Evolutionary conservation across 768 basidiomycete genomes (phyloP).

Genomic region (Tricholomella constricta): DNA sequence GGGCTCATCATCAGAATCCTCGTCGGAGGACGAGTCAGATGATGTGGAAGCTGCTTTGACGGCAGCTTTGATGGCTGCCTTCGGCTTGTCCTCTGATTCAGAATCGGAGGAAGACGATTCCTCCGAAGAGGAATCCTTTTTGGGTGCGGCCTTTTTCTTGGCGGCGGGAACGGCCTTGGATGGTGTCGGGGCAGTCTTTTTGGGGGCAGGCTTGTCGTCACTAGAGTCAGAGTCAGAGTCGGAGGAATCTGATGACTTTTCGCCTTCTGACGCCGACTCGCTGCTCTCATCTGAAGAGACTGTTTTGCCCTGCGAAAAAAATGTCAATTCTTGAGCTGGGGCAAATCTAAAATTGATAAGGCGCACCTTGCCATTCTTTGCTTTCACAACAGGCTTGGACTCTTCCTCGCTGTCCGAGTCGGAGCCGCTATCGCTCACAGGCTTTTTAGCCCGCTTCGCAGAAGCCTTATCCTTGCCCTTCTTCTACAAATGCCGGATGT

Average conservation of each 20-base stretch:
- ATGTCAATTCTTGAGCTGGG: not conserved
- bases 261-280: slow-evolving; percentile 51
- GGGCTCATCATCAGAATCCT: slow-evolving; percentile 31
- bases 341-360: not conserved
- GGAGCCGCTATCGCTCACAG: slow-evolving; percentile 33
- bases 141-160: slow-evolving; percentile 10
- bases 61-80: slow-evolving; percentile 25
- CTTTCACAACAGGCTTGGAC: slow-evolving; percentile 14
- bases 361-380: slow-evolving; percentile 35
- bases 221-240: slow-evolving; percentile 33
- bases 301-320: slow-evolving; percentile 29
- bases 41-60: not conserved
- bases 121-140: slow-evolving; percentile 9
- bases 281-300: slow-evolving; percentile 47
- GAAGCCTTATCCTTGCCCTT: slow-evolving; percentile 23
- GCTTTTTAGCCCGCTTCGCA: slow-evolving; percentile 26
- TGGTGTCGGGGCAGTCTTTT: slow-evolving; percentile 20
- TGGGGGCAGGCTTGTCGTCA: slow-evolving; percentile 35
- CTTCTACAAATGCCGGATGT: slow-evolving; percentile 19
- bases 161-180: slow-evolving; percentile 16
- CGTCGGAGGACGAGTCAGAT: slow-evolving; percentile 21
- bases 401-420: slow-evolving; percentile 34
- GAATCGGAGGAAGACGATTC: slow-evolving; percentile 14
- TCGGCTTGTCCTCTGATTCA: slow-evolving; percentile 19
- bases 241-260: slow-evolving; percentile 38